Conservation (phyloP, 495 filamentous ascomycete genomes). For the Immersiella caudata region DNA sequence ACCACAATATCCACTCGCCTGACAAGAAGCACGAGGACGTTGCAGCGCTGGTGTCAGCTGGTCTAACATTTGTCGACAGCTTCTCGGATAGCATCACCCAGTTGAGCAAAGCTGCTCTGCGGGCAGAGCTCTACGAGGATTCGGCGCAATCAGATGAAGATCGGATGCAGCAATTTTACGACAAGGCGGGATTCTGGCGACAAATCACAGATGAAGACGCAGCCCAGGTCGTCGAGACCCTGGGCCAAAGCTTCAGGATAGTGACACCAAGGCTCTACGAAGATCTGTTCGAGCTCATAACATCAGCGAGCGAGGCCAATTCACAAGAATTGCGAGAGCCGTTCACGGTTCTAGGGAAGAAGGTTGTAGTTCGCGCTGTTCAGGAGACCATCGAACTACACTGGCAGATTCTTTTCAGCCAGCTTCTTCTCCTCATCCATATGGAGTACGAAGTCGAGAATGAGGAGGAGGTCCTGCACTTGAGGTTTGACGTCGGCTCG, state of each 20-base stretch:
- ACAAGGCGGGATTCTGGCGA: slow-evolving; percentile 70
- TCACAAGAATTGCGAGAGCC: slow-evolving; percentile 42
- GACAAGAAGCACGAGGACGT: slow-evolving; percentile 41
- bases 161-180: slow-evolving; percentile 70
- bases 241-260: slow-evolving; percentile 60
- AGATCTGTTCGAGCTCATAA: slow-evolving; percentile 45
- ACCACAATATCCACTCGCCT: slow-evolving; percentile 53
- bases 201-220: slow-evolving; percentile 73
- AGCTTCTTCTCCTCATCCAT: slow-evolving; percentile 82
- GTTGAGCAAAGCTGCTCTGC: slow-evolving; percentile 60
- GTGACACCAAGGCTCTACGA: slow-evolving; percentile 59
- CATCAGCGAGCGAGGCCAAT: slow-evolving; percentile 44
- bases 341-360: slow-evolving; percentile 72
- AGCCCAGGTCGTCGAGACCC: slow-evolving; percentile 52
- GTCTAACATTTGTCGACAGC: slow-evolving; percentile 58
- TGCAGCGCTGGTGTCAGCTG: slow-evolving; percentile 58
- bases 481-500: slow-evolving; percentile 65
- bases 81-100: slow-evolving; percentile 66
- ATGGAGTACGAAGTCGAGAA: slow-evolving; percentile 76
- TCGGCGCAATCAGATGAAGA: slow-evolving; percentile 65
- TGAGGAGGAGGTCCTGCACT: slow-evolving; percentile 61
- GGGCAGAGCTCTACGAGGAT: slow-evolving; percentile 71
- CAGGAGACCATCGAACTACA: slow-evolving; percentile 76
- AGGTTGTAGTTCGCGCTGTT: slow-evolving; percentile 69
- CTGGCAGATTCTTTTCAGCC: slow-evolving; percentile 70